Evolutionary conservation across 2,329 filamentous ascomycete species (phyloP), one percentile per base, ranked within the genome.

Genomic region (Coleophoma crateriformis): DNA sequence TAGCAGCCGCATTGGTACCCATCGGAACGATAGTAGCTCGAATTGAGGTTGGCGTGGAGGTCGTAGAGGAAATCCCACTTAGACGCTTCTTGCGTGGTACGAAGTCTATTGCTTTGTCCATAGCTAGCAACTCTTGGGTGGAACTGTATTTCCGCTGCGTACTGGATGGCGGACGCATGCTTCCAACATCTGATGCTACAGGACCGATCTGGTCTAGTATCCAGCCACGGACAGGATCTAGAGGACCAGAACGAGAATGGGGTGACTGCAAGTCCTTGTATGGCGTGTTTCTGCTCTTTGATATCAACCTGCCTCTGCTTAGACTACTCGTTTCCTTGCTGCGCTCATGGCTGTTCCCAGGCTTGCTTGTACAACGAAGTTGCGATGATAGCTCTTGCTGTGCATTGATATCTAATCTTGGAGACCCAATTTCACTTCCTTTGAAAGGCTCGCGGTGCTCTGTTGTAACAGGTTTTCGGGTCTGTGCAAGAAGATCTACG

Each of bases 21-120:
- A 22, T 41, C 22, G 48, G 46, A 45, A 41, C 51, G n/a, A 22
- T 39, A 19, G 51, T 27, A 27, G 27, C 27, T 10, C 27, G 51
- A 20, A 43, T 55, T 14, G 51, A 48, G 17, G 38, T 40, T 7
- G 46, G 48, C 6, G 48, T 53, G 6, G 49, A 50, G 12, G 35
- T 33, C 19, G 13, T 46, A 7, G 52, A 54, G 10, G 35, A 41
- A 15, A 52, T 17, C 13, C 49, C 46, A 33, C 49, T 32, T 32
- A 46, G 19, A 33, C 41, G 32, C 41, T 63, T 64, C 51, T 66
- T 66, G 22, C 41, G 41, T n/a, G 41, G 41, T 27, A 58, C 59
- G 35, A 65, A 63, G 0, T 45, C 34, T 35, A 33, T 44, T 19
- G 44, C 33, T 27, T 27, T 27, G 27, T 27, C 27, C 27, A 27